Evolutionary conservation across 495 filamentous ascomycete species (phyloP), one percentile per base, ranked within the genome.

Genomic region (Pseudomonodictys pantanalensis): DNA sequence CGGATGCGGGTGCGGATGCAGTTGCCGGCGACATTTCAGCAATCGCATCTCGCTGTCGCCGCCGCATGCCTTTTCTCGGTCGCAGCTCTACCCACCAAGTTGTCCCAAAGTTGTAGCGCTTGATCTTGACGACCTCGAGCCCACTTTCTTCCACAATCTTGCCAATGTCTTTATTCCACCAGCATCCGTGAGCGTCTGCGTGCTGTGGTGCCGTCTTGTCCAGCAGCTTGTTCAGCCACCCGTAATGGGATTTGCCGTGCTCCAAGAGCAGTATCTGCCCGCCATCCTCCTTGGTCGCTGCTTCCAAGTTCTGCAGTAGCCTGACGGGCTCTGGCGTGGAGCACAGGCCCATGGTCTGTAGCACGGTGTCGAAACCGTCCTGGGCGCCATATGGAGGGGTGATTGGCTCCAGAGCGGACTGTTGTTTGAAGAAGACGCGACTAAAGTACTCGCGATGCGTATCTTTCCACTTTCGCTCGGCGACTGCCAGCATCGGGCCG

Each of bases 101-200:
- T 17, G 91, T 96, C 28, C 92, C 92, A 51, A 87, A 76, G 75
- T 95, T 89, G 71, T 77, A 82, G 29, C 83, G 72, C 60, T 83
- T 83, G 23, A 95, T 73, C 52, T 74, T 75, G 22, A 88, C 77
- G 43, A 98, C 76, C 75, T 91, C 88, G 67, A 98, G 73, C 20
- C 90, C 92, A 58, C 88, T 91, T 60, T 91, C 82, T 62, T 79
- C 73, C 35, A 97, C 83, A 69, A 97, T 82, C 54, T 72, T 73
- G 55, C 86, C 88, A 52, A 98, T 86, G 78, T 98, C 93, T 49
- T 90, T 78, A 73, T 98, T 98, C 86, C 89, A 95, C 92, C 92
- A 97, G 76, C 93, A 98, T 8, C 95, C 93, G 79, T 91, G 90
- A 48, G 82, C 79, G 57, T 84, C 79, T 41, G 91, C 92, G 79